A percentile compares a stretch with the other conserved stretches of the same genome.
phyloP scores from a whole-genome alignment of 176 grass and related monocot genomes.

The Coix lacrymajobi region DNA sequence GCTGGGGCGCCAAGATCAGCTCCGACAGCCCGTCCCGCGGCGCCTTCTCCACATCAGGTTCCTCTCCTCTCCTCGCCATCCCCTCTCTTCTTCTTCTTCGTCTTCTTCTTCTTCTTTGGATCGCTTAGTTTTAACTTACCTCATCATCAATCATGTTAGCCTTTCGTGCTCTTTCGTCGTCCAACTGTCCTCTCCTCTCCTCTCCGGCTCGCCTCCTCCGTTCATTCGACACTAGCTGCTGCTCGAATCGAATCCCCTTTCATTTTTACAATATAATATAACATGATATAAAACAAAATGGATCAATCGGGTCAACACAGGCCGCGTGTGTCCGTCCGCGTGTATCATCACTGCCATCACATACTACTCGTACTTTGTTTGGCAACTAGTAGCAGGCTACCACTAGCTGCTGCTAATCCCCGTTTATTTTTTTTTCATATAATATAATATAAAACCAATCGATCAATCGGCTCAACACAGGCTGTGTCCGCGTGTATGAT shows the following conservation, averaged over 20 bases:
- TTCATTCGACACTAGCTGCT: background rate
- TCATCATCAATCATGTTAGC: background rate
- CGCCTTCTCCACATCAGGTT: constrained; percentile 38
- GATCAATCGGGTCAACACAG: no score
- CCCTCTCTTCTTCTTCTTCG: background rate
- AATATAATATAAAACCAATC: no score
- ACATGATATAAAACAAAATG: no score
- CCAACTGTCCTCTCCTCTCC: background rate
- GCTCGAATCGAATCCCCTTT: background rate
- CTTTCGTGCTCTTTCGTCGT: background rate
- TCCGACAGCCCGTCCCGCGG: constrained; percentile 44
- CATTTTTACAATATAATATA: no score
- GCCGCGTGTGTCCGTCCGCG: no score
- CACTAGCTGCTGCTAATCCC: background rate
- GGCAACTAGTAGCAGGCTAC: no score
- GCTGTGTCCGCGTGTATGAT: no score
- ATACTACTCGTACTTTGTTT: no score
- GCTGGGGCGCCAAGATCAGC: constrained; percentile 70
- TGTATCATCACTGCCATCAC: no score
- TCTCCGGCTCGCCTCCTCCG: background rate
- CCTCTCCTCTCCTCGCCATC: no score
- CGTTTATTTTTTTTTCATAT: no score
- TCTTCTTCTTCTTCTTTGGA: background rate
- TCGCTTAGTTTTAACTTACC: background rate
- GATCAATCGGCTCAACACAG: no score